Evolutionary conservation across 495 filamentous ascomycete species (phyloP), one percentile per base, ranked within the genome.

Genomic region (Geopyxis carbonaria): DNA sequence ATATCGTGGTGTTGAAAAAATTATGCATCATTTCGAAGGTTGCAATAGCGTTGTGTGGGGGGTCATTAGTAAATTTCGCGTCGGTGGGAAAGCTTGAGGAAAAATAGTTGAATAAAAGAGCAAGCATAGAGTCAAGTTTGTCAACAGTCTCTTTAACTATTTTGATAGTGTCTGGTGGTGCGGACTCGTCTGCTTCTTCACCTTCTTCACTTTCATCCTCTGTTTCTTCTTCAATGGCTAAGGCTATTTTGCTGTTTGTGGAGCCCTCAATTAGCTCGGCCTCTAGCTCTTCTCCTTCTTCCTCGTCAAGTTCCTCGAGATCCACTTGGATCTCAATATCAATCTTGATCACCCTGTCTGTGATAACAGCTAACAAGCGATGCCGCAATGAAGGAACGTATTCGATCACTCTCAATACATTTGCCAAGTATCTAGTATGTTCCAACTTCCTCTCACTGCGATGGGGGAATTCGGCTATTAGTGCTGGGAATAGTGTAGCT

Each of bases 321-420:
- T 95, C 84, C 8, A 82, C 72, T 57, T 93, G 86, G 54, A 95
- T 84, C 53, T 93, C 81, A 2, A 92, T 80, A 48, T 99, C 89
- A 31, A 91, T 76, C 58, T 89, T 92, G 42, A 94, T 80, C 3
- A 94, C 62, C 36, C 75, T 70, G 24, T 87, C 77, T 8, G 78
- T 80, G 28, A 94, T 74, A 13, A 93, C 60, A 41, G 78, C 72
- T 38, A 93, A 69, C n/a, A 94, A 70, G 38, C 89, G 79, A 11
- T 73, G 67, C 46, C 75, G 74, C n/a, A 95, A 64, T 32, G 87
- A 76, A 0, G 82, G 81, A 4, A 75, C 67, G 56, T 91, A 91
- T 31, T 64, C 64, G 27, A 75, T 69, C 19, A 95, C 58, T 43
- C 64, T 70, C 4, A 94, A 61, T 2, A 93, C 60, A 52, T 93